A percentile compares a stretch with the other conserved stretches of the same genome.
phyloP scores from a whole-genome alignment of 2,329 filamentous ascomycete genomes.

The Whalleya microplaca region DNA sequence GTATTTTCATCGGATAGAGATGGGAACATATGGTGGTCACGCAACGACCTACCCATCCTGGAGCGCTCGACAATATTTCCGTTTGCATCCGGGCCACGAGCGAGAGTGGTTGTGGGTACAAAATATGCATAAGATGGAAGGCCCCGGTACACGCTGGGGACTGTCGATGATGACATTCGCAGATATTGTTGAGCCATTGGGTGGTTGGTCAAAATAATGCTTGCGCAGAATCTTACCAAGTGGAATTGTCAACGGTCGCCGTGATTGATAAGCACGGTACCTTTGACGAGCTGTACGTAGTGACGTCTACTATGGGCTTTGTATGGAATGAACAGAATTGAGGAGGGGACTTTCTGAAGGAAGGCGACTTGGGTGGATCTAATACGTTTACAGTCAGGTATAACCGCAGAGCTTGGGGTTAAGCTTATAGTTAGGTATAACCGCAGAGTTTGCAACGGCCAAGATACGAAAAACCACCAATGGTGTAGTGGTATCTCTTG shows the following conservation, averaged over 20 bases:
- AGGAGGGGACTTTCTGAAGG: too few species aligned
- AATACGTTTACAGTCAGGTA: too few species aligned
- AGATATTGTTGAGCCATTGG: constrained; percentile 19
- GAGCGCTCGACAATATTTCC: constrained; percentile 28
- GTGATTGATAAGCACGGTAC: too few species aligned
- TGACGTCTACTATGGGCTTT: too few species aligned
- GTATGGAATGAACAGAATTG: too few species aligned
- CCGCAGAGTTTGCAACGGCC: too few species aligned
- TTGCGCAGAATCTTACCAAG: not conserved
- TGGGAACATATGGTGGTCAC: constrained; percentile 26
- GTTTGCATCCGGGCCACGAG: constrained; percentile 24
- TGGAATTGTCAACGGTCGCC: too few species aligned
- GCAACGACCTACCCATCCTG: constrained; percentile 23
- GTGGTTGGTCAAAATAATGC: constrained; percentile 1
- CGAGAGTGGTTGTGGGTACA: constrained; percentile 22
- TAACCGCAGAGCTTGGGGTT: too few species aligned
- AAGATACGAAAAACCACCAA: too few species aligned
- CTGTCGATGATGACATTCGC: constrained; percentile 22
- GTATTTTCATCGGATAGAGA: constrained; percentile 25
- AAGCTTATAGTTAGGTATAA: too few species aligned
- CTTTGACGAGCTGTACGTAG: too few species aligned
- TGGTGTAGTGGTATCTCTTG: not conserved
- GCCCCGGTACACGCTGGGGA: constrained; percentile 24
- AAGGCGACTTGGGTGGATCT: too few species aligned
- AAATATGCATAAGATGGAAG: constrained; percentile 25